Evolutionary conservation across 352 stramenopile genomes (phyloP), one percentile per base, ranked within the genome.

Genomic region (Phytopythium delawarense): DNA sequence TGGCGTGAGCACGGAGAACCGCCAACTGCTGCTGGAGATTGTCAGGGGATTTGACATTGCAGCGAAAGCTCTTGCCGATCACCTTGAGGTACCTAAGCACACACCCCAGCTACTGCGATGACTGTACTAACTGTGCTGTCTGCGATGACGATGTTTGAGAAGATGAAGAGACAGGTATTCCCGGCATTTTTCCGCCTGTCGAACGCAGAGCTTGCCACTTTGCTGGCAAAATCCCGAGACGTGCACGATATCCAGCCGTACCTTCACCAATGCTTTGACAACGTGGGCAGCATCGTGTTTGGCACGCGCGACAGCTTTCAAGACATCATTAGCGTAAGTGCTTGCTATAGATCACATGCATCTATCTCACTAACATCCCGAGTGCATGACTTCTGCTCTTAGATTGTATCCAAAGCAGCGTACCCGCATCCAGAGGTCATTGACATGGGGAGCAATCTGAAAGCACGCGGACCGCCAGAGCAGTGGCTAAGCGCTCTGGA

Each of bases 371-470:
- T 40, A 7, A 13, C 16, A 40, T 16, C 3, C 28, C 11, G 28
- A n/a, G 12, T 37, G 23, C n/a, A 15, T 55, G 46, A 2, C 15
- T 61, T 9, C n/a, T 57, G 8, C 58, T 60, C 18, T 40, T 45
- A 73, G 71, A 49, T 79, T 25, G 69, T 66, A 9, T 89, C 81
- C 0, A 76, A 74, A 11, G 65, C 67, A 9, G 18, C 7, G 0
- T 74, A 78, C 32, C 74, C 74, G 5, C 57, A 69, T 21, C 50
- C 52, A 0, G 84, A 92, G 57, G 67, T 66, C 1, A 84, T 92
- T 15, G 30, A 60, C 0, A 87, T 92, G 76, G 84, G 84, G 0
- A 91, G 78, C 48, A 91, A 91, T 46, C 50, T 92, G 2, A 92
- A 92, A 61, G 84, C 81, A 11, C 70, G 84, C 28, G 84, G 84